phyloP scores from a whole-genome alignment of 2,329 filamentous ascomycete genomes.

The Paraphaeosphaeria sporulosa region DNA sequence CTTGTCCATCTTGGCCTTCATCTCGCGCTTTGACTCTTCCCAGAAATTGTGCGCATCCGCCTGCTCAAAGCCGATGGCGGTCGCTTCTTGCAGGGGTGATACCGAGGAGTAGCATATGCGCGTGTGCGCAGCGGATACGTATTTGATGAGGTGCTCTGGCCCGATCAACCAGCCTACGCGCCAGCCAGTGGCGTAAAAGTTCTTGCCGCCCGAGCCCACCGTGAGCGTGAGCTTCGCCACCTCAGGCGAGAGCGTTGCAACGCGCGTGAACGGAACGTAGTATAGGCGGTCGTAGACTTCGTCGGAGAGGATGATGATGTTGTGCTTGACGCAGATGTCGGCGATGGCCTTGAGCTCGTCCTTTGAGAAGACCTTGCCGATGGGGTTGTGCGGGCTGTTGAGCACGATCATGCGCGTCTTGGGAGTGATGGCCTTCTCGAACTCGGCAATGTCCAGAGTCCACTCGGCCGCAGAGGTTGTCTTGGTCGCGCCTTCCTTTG shows the following conservation, averaged over 20 bases:
- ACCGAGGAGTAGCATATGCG: conserved; percentile 96
- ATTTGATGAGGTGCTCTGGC: conserved; percentile 84
- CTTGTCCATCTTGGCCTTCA: conserved; percentile 85
- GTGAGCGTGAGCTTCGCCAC: conserved; percentile 88
- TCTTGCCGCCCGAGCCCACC: conserved; percentile 95
- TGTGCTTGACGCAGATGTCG: conserved; percentile 87
- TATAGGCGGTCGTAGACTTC: conserved; percentile 89
- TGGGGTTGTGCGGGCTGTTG: conserved; percentile 90
- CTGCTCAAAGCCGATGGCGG: conserved; percentile 91
- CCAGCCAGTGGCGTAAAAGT: conserved; percentile 98
- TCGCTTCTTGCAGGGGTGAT: conserved; percentile 91
- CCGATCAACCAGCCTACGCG: conserved; percentile 95
- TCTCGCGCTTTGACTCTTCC: conserved; percentile 81
- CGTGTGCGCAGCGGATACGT: conserved; percentile 91
- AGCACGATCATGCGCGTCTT: conserved; percentile 96
- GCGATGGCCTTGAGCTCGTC: conserved; percentile 86
- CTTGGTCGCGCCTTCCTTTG: conserved; percentile 76
- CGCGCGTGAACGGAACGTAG: conserved; percentile 93
- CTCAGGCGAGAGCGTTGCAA: conserved; percentile 89
- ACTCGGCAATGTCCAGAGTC: conserved; percentile 82
- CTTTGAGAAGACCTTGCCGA: conserved; percentile 92
- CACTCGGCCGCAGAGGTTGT: conserved; percentile 89
- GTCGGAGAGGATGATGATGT: conserved; percentile 83
- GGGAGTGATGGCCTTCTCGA: conserved; percentile 81
- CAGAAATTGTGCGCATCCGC: conserved; percentile 88